Evolutionary conservation across 352 stramenopile species (phyloP).

Genomic region (Globisporangium emineosum): DNA sequence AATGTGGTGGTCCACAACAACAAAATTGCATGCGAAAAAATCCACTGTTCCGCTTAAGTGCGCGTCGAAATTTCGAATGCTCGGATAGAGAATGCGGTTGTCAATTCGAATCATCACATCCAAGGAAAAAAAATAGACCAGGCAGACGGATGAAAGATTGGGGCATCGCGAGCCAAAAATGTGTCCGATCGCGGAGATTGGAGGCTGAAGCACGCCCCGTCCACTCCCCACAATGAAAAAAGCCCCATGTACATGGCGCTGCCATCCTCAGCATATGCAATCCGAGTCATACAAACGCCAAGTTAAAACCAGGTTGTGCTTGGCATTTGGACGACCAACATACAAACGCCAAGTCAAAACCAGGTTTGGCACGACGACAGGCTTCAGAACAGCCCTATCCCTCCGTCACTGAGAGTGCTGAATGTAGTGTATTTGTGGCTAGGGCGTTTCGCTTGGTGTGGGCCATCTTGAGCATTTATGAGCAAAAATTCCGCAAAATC

Average conservation of each 20-base stretch:
- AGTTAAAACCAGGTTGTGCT: slow-evolving; percentile 9
- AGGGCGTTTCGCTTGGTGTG: no score
- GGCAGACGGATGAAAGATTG: not conserved
- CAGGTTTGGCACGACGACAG: slow-evolving; percentile 5
- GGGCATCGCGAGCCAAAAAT: not conserved
- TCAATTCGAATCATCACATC: not conserved
- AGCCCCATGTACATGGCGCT: not conserved
- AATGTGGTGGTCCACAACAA: slow-evolving; percentile 1
- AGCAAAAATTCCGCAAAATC: no score
- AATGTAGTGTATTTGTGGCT: not conserved
- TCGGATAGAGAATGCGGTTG: not conserved
- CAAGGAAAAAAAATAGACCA: not conserved
- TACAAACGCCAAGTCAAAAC: slow-evolving; percentile 8
- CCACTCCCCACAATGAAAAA: slow-evolving; percentile 7
- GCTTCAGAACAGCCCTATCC: not conserved
- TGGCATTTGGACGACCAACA: not conserved
- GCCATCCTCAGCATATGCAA: not conserved
- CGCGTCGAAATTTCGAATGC: not conserved
- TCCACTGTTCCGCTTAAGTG: not conserved
- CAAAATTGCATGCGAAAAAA: not conserved
- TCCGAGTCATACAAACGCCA: slow-evolving; percentile 1
- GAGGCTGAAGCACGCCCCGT: slow-evolving; percentile 4
- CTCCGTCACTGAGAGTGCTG: not conserved
- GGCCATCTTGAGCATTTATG: no score
- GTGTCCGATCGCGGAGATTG: not conserved